phyloP scores from a whole-genome alignment of 1,284 basidiomycete species.

The Leccinum variabile region DNA sequence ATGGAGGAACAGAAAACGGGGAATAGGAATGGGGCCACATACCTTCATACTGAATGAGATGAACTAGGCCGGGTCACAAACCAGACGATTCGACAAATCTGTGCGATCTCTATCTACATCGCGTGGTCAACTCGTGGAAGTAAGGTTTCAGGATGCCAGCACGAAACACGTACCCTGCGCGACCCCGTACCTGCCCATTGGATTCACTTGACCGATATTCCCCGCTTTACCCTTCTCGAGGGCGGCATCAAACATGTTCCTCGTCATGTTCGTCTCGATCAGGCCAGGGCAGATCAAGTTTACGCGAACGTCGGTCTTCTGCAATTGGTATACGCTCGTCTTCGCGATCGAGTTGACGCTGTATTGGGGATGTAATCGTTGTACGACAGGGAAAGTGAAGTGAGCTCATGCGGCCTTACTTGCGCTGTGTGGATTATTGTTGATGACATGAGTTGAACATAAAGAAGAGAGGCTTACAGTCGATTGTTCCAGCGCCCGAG shows the following conservation, averaged over 20 bases:
- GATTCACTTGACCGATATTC: slow-evolving; percentile 87
- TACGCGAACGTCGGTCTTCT: slow-evolving; percentile 80
- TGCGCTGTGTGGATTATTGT: slow-evolving; percentile 66
- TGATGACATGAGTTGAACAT: slow-evolving; percentile 7
- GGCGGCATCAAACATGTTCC: slow-evolving; percentile 72
- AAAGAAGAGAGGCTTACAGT: slow-evolving; percentile 57
- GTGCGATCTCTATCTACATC: slow-evolving; percentile 67
- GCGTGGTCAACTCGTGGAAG: slow-evolving; percentile 24
- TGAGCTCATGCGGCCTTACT: slow-evolving; percentile 82
- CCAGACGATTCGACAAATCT: slow-evolving; percentile 40
- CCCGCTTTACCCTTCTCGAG: slow-evolving; percentile 66
- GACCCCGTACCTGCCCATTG: slow-evolving; percentile 77
- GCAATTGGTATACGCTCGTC: slow-evolving; percentile 77
- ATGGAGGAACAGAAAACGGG: slow-evolving; percentile 14
- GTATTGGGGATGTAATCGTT: slow-evolving; percentile 13
- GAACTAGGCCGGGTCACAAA: slow-evolving; percentile 48
- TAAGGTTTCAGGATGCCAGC: slow-evolving; percentile 4
- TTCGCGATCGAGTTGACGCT: slow-evolving; percentile 87
- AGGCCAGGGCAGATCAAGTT: slow-evolving; percentile 93
- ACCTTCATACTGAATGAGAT: slow-evolving; percentile 76
- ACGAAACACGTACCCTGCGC: slow-evolving; percentile 57
- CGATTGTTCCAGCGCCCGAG: slow-evolving; percentile 82
- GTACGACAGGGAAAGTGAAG: slow-evolving; percentile 1
- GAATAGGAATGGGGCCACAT: slow-evolving; percentile 12
- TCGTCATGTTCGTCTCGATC: slow-evolving; percentile 90